Base-by-base conservation (phyloP, 495 filamentous ascomycete species). In the Neurospora sp. region DNA sequence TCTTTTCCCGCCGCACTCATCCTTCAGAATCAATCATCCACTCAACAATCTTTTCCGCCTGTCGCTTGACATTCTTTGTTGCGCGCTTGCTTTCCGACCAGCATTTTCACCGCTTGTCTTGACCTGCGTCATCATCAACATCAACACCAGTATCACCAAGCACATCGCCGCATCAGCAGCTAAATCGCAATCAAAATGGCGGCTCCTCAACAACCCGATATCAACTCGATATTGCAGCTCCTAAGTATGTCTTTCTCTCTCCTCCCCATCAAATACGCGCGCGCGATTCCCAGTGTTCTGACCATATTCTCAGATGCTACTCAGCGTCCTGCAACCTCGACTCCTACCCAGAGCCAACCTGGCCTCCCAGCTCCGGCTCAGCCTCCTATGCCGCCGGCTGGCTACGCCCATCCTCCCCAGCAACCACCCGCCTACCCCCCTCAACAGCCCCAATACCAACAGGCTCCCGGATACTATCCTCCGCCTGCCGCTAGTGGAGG, bases 401-500 rank as follows among this genome's bases (percentile, higher is more conserved):
- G 41, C 31, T 79, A 81, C 66, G 75, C 74, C 6, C 74, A 79
- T 69, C 76, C 78, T 5, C 71, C 79, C 41, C 75, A 77, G 12
- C 77, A 77, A 71, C 70, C 80, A 74, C 54, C 54, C 0, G 54
- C 54, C 23, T 80, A 80, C 20, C 83, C 80, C 23, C 78, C 81
- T 14, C 85, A 84, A 48, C 79, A 82, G 12, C 80, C 81, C 9
- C 73, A 78, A 14, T 85, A 85, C 73, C 83, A 83, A 23, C 86
- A 84, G 74, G 78, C 82, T 18, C 73, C 82, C 37, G 76, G 80
- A 16, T 91, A 87, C 76, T 82, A 92, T 38, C 92, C 92, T 0
- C 91, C 90, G 75, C 92, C 92, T 9, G 86, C 88, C 37, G 86
- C 84, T 23, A 89, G 90, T 27, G 92, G 92, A 11, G 90, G 85